Evolutionary conservation across 208 protist species (phyloP), one percentile per base, ranked within the genome.

Genomic region (Wallacemonas sp.): DNA sequence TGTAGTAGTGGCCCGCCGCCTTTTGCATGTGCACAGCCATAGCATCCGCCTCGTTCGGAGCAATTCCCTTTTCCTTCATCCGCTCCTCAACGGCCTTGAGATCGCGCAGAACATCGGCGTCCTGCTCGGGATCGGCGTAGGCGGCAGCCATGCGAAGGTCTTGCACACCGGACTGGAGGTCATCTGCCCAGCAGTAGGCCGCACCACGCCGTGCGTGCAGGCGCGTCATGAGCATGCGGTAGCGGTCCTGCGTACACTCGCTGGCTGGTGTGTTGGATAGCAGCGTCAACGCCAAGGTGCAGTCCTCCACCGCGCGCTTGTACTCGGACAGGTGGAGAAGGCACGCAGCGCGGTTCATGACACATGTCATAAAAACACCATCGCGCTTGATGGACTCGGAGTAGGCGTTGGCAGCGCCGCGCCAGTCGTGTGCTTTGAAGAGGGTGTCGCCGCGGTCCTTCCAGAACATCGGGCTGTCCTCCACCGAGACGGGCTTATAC

Each of bases 381-480:
- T 97, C 93, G 38, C 93, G 88, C 78, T 97, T 97, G 58, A 97
- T 92, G 15, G 88, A 93, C 75, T 96, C 89, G 17, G 88, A 84
- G 78, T 97, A 97, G 19, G 88, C 87, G 59, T 95, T 82, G 4
- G 78, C 85, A 5, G 88, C 88, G n/a, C 69, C 77, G 67, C 79
- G 82, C 82, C 81, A 97, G 55, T 86, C 80, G 45, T 78, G 80
- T 14, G 69, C 68, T 27, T 81, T 68, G 77, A 93, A 96, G 62
- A 84, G 82, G 62, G 77, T 81, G 73, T 97, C 93, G 22, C 79
- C 93, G 8, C 77, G 71, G 62, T 97, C 86, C 70, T 97, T 97
- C 86, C 88, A 97, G 64, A 95, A 96, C 80, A 96, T 92, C 14
- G 93, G 93, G 44, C 85, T 94, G 67, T 97, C 93, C 73, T 94